phyloP scores from a whole-genome alignment of 805 yeast species.

The Teunomyces pallodes region DNA sequence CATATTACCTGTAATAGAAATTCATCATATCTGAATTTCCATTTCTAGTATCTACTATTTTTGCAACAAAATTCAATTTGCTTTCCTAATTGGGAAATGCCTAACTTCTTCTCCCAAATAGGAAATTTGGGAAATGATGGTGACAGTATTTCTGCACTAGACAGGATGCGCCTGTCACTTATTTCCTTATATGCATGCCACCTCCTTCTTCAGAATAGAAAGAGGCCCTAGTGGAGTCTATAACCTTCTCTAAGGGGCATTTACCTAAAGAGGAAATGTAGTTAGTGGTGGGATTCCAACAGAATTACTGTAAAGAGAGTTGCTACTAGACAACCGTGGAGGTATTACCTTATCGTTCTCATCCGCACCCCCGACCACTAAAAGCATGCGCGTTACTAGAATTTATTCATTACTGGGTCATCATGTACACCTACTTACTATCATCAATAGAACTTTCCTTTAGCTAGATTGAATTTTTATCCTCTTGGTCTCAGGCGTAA shows the following conservation, averaged over 20 bases:
- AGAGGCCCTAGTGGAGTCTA: neutral
- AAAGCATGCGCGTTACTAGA: neutral
- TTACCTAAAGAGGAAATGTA: neutral
- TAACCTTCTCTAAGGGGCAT: neutral
- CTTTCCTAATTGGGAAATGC: slow-evolving; percentile 7
- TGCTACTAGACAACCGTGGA: neutral
- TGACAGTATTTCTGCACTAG: no score
- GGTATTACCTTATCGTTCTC: no score
- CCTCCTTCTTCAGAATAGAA: neutral
- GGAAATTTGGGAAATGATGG: slow-evolving; percentile 2
- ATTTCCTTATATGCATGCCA: neutral
- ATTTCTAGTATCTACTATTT: neutral
- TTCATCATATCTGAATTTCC: neutral
- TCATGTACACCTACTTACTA: slow-evolving; percentile 1
- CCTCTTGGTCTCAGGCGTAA: slow-evolving; percentile 5
- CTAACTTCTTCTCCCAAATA: neutral
- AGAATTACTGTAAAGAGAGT: neutral
- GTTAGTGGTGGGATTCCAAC: neutral
- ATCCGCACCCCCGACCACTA: neutral
- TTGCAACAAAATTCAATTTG: slow-evolving; percentile 5
- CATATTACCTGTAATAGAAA: slow-evolving; percentile 1
- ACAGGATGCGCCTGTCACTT: neutral
- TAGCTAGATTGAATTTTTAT: slow-evolving; percentile 4
- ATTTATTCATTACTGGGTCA: neutral
- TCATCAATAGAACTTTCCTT: neutral